Percentiles rank a stretch among this genome's conserved stretches.
Conservation (phyloP, 1,139 yeast genomes). For the Pichia kudriavzevii region DNA sequence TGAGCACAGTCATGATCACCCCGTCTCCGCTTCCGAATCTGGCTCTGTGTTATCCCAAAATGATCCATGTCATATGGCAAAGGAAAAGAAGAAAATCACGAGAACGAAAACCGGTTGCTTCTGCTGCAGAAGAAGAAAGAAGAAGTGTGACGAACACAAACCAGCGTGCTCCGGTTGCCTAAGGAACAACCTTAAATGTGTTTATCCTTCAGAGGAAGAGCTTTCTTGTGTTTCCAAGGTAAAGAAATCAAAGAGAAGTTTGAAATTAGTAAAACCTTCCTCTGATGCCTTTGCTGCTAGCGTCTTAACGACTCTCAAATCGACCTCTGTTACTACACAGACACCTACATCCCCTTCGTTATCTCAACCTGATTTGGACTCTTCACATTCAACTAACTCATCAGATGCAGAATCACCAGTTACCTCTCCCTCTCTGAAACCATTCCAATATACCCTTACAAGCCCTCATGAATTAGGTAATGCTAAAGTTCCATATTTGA, state of each 20-base stretch:
- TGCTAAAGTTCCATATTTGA: constrained; percentile 10
- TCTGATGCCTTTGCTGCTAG: constrained; percentile 10
- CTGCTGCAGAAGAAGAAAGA: constrained; percentile 43
- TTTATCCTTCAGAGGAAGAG: constrained; percentile 34
- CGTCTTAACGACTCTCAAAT: constrained; percentile 9
- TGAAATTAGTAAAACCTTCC: too few relatives aligned
- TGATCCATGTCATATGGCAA: constrained; percentile 3
- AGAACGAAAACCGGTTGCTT: constrained; percentile 33
- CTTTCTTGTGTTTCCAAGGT: constrained; percentile 10
- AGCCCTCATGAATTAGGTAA: not conserved
- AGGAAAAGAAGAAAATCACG: constrained; percentile 27
- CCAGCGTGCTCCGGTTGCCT: constrained; percentile 44
- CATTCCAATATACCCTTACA: constrained; percentile 7
- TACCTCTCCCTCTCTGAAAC: constrained; percentile 19
- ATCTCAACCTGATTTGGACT: constrained; percentile 12
- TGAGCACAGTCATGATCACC: too few relatives aligned
- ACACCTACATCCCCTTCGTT: too few relatives aligned
- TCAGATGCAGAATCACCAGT: constrained; percentile 20
- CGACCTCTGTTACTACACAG: constrained; percentile 3
- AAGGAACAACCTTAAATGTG: constrained; percentile 36
- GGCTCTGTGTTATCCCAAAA: too few relatives aligned
- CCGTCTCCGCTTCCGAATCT: too few relatives aligned
- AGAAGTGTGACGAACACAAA: constrained; percentile 45
- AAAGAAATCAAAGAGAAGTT: constrained; percentile 1
- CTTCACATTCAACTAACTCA: constrained; percentile 16